These are phyloP conservation scores for Iberis pinnata DNA, from an alignment of 345 rosid genomes.

Conservation along the genomic window DNA sequence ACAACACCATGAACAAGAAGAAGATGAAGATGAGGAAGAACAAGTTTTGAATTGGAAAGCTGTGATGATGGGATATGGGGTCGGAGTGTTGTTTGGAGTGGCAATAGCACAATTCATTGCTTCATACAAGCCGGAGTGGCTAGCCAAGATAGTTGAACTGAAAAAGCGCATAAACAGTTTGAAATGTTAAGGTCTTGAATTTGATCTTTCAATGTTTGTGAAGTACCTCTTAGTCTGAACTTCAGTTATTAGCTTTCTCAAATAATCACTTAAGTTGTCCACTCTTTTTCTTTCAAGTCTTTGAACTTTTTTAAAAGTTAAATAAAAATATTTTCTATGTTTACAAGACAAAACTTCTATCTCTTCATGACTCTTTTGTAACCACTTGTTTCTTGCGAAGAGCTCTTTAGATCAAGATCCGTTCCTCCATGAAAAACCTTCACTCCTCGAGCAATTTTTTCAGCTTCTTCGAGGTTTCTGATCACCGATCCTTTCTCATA, in stretches of 20 bases:
- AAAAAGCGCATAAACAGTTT: background rate
- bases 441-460: conserved; percentile 47
- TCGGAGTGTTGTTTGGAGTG: conserved; percentile 15
- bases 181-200: background rate
- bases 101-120: conserved; percentile 14
- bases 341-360: background rate
- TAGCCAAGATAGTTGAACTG: background rate
- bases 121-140: conserved; percentile 16
- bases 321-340: too few species aligned
- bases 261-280: too few species aligned
- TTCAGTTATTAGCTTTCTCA: too few species aligned
- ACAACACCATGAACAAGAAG: background rate
- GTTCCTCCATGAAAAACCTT: conserved; percentile 84
- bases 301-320: too few species aligned
- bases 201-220: background rate
- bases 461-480: conserved; percentile 70
- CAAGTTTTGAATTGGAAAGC: conserved; percentile 7
- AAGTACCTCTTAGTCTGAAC: too few species aligned
- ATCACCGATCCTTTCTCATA: conserved; percentile 69
- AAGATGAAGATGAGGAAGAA: background rate
- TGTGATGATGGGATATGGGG: conserved; percentile 8
- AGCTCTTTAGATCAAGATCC: conserved; percentile 75
- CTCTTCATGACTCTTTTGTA: conserved; percentile 16
- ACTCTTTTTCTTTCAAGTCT: too few species aligned
- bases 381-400: conserved; percentile 45